These are phyloP conservation scores for Lentinula sp. DNA, from an alignment of 768 basidiomycete genomes.

Conservation along the genomic window DNA sequence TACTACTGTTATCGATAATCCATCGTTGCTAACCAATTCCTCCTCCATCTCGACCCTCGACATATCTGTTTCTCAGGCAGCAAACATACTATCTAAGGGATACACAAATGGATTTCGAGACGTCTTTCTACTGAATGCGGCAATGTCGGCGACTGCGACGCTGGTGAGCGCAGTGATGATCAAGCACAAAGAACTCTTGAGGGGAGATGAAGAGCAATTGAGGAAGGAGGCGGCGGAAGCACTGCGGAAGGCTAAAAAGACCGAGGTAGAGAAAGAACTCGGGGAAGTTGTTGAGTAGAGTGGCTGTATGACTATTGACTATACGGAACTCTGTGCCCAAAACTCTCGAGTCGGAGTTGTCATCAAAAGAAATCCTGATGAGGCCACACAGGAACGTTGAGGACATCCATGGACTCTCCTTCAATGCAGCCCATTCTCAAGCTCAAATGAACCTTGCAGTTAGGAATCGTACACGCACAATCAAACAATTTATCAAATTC, in stretches of 20 bases:
- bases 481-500: too few species aligned
- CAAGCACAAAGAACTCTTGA: constrained; percentile 51
- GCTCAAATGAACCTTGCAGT: too few species aligned
- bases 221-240: constrained; percentile 13
- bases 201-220: constrained; percentile 48
- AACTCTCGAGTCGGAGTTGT: too few species aligned
- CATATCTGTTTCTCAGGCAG: neutral
- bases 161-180: constrained; percentile 53
- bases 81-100: constrained; percentile 34
- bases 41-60: constrained; percentile 22
- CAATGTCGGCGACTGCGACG: constrained; percentile 45
- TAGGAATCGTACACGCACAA: too few species aligned
- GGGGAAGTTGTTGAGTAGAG: too few species aligned
- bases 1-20: constrained; percentile 41
- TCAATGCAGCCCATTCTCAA: too few species aligned
- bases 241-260: neutral
- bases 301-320: too few species aligned
- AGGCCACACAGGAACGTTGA: too few species aligned
- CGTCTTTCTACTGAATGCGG: constrained; percentile 58
- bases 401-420: too few species aligned
- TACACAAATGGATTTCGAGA: constrained; percentile 52
- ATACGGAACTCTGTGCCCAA: too few species aligned
- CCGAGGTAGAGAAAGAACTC: neutral
- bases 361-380: too few species aligned
- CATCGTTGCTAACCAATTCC: constrained; percentile 30